phyloP scores from a whole-genome alignment of 768 basidiomycete species.

The Boletus fagicola region DNA sequence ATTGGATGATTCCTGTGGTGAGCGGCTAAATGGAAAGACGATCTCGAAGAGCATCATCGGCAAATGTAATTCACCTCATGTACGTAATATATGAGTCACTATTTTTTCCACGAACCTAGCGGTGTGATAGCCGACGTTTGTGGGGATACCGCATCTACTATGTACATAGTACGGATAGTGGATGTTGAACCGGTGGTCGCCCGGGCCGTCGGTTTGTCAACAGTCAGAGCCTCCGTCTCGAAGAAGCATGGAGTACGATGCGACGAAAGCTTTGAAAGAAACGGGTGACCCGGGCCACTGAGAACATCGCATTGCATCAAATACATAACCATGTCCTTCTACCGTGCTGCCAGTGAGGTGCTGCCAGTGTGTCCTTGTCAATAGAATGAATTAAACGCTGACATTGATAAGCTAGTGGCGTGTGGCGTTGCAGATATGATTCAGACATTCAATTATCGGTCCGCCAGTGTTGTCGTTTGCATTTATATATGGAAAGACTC shows the following conservation, averaged over 20 bases:
- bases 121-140: background rate
- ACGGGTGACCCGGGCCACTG: background rate
- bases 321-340: background rate
- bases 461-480: no score
- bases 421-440: background rate
- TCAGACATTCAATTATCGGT: background rate
- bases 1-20: slow-evolving; percentile 50
- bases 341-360: no score
- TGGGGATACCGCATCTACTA: no score
- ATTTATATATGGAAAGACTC: no score
- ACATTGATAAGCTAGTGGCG: background rate
- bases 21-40: slow-evolving; percentile 39
- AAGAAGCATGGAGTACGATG: background rate
- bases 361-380: background rate
- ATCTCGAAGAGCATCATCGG: slow-evolving; percentile 11
- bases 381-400: background rate
- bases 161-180: no score
- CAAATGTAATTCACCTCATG: slow-evolving; percentile 4
- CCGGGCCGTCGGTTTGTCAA: background rate
- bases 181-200: background rate
- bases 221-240: no score
- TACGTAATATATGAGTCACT: background rate
- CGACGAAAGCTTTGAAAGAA: background rate
- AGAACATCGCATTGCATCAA: background rate
- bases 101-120: background rate